phyloP scores from a whole-genome alignment of 306 rosid genomes.

The Medicago lupulina region DNA sequence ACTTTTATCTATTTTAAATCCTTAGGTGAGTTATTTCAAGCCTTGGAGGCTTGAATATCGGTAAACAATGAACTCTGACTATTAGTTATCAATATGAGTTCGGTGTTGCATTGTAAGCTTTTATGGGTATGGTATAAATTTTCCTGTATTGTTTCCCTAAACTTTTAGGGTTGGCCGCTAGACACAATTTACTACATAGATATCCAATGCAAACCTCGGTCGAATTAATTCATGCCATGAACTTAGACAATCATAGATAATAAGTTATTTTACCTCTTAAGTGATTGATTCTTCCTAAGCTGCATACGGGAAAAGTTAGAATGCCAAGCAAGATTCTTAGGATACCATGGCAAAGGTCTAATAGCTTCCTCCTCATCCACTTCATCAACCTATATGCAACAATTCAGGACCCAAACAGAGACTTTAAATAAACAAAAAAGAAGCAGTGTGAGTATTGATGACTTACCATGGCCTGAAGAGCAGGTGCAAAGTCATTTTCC shows the following conservation, averaged over 20 bases:
- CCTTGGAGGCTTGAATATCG: not conserved
- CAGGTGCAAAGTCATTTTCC: slow-evolving; percentile 75
- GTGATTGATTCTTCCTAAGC: slow-evolving; percentile 88
- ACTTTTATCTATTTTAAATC: too few species aligned
- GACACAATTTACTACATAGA: not conserved
- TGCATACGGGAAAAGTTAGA: slow-evolving; percentile 94
- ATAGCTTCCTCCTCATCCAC: slow-evolving; percentile 69
- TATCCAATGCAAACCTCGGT: not conserved
- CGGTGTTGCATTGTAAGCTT: too few species aligned
- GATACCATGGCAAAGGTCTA: slow-evolving; percentile 91
- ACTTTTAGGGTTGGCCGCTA: not conserved
- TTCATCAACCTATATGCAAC: slow-evolving; percentile 61
- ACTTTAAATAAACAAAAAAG: slow-evolving; percentile 1
- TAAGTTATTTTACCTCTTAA: slow-evolving; percentile 67
- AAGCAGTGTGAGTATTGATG: not conserved
- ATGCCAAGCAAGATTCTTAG: slow-evolving; percentile 91
- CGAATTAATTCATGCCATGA: not conserved
- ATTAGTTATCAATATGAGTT: not conserved
- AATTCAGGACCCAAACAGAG: slow-evolving; percentile 11
- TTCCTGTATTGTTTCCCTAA: not conserved
- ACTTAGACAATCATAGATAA: slow-evolving; percentile 23
- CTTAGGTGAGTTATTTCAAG: not conserved
- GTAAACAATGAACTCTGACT: not conserved
- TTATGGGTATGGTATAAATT: not conserved
- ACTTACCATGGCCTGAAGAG: slow-evolving; percentile 77